Percentiles rank a stretch among this genome's conserved stretches.
Evolutionary conservation across 1,284 basidiomycete genomes (phyloP).

Genomic region (Ceratobasidium sp.): DNA sequence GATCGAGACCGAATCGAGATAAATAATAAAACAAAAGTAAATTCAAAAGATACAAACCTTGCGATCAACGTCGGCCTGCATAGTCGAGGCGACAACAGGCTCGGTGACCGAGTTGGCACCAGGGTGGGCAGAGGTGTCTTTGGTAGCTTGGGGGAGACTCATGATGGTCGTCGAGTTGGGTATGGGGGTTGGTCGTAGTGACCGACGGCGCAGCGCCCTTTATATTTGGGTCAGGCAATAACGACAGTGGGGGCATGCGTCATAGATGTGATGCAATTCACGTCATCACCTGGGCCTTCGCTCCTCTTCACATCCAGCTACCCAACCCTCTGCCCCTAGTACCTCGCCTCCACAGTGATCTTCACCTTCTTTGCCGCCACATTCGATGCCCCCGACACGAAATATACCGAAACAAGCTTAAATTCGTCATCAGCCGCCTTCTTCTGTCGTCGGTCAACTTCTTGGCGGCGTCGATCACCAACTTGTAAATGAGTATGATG

Average conservation of each 20-base stretch:
- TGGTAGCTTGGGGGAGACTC: constrained; percentile 49
- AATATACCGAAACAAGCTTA: neutral
- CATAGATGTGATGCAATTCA: constrained; percentile 15
- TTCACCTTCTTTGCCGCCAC: neutral
- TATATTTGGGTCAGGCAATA: neutral
- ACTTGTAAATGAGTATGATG: neutral
- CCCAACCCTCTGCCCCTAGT: constrained; percentile 22
- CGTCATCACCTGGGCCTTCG: constrained; percentile 1
- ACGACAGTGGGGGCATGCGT: neutral
- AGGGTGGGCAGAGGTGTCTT: constrained; percentile 49
- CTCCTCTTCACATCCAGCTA: neutral
- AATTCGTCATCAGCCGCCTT: neutral
- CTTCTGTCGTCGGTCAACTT: constrained; percentile 15
- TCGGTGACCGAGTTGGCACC: constrained; percentile 49
- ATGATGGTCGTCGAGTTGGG: constrained; percentile 41
- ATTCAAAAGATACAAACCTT: constrained; percentile 44
- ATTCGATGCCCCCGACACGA: neutral
- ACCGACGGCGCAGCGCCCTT: neutral
- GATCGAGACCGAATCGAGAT: constrained; percentile 55
- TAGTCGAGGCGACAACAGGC: constrained; percentile 35
- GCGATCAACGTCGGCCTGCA: constrained; percentile 50
- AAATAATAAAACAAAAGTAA: neutral
- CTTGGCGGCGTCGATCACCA: constrained; percentile 22
- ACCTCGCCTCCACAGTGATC: neutral
- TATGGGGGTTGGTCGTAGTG: neutral